Conservation (phyloP, 768 basidiomycete genomes). For the Kwoniella europaea region DNA sequence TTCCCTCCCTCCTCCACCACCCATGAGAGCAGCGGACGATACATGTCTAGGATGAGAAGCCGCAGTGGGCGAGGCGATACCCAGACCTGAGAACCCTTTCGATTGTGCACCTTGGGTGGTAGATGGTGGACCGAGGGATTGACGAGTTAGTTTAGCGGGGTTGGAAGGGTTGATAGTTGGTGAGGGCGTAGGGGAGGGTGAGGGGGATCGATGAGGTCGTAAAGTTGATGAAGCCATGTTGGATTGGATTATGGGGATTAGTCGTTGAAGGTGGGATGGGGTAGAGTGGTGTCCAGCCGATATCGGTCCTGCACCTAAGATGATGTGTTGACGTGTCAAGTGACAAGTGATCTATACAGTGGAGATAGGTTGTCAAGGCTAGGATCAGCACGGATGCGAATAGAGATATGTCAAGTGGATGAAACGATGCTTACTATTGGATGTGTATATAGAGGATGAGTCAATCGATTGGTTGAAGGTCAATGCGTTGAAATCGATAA, state of each 20-base stretch:
- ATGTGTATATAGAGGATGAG: neutral
- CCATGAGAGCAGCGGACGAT: constrained; percentile 39
- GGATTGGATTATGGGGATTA: neutral
- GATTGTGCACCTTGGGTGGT: constrained; percentile 28
- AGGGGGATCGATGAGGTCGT: constrained; percentile 52
- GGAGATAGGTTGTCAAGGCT: neutral
- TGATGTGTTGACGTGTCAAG: neutral
- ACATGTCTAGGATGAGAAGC: constrained; percentile 44
- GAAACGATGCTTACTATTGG: neutral
- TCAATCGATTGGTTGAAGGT: neutral
- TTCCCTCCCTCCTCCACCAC: constrained; percentile 27
- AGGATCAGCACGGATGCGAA: neutral
- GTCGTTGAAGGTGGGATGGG: neutral
- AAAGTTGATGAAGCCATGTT: constrained; percentile 52
- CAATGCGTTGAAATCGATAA: neutral
- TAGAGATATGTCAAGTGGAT: neutral
- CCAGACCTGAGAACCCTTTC: constrained; percentile 47
- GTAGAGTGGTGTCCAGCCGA: constrained; percentile 25
- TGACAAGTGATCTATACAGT: neutral
- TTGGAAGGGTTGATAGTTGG: constrained; percentile 33
- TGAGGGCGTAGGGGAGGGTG: constrained; percentile 43
- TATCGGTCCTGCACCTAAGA: constrained; percentile 29
- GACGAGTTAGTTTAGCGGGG: constrained; percentile 48
- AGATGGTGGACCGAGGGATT: constrained; percentile 54
- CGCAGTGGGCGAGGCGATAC: constrained; percentile 32